Evolutionary conservation across 1,139 yeast species (phyloP).

Genomic region (Eremothecium sinecaudum): DNA sequence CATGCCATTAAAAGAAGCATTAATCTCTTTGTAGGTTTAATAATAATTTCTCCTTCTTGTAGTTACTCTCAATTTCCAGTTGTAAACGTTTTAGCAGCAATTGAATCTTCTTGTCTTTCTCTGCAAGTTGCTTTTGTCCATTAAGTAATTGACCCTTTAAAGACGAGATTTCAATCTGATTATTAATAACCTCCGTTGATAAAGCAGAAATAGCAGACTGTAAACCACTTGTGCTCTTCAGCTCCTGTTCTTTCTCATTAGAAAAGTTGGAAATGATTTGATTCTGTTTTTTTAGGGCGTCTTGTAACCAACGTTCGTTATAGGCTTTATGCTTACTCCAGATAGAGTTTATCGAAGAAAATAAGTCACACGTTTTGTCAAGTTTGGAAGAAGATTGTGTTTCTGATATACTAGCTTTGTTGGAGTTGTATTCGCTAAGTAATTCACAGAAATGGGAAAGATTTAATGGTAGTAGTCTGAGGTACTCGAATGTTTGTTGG

Average conservation of each 20-base stretch:
- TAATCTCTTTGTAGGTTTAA: too few species aligned
- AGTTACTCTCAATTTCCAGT: slow-evolving; percentile 1
- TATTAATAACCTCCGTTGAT: slow-evolving; percentile 11
- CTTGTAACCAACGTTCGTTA: neutral
- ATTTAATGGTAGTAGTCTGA: neutral
- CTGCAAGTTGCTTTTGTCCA: slow-evolving; percentile 1
- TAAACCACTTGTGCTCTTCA: neutral
- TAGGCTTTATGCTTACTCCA: neutral
- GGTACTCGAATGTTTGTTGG: slow-evolving; percentile 1
- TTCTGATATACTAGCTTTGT: neutral
- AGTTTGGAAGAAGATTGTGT: neutral
- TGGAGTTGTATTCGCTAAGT: neutral
- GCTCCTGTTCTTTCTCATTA: neutral
- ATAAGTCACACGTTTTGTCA: neutral
- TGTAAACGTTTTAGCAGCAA: neutral
- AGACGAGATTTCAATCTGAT: slow-evolving; percentile 13
- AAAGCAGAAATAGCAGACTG: slow-evolving; percentile 8
- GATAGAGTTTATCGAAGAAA: neutral
- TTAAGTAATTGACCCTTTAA: slow-evolving; percentile 11
- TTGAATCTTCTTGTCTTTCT: neutral
- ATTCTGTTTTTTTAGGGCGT: neutral
- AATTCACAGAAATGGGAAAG: neutral
- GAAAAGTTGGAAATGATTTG: neutral
- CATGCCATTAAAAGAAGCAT: too few species aligned
- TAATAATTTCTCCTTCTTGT: slow-evolving; percentile 1